These are phyloP conservation scores for Fraxinus xanthoxyloides DNA, from an alignment of 305 asterid genomes.

Conservation along the genomic window DNA sequence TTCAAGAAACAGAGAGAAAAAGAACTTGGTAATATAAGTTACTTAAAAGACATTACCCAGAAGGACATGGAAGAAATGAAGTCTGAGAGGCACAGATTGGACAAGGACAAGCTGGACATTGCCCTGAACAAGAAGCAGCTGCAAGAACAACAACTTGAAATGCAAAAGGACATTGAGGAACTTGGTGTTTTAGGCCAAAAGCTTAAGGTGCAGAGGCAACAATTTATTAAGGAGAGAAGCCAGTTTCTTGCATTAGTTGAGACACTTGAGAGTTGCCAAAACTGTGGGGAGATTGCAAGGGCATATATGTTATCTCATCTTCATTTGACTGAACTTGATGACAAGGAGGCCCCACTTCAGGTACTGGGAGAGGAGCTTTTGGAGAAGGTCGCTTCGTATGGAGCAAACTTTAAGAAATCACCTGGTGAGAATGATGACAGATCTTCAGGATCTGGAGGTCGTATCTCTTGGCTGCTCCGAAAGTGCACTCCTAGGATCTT, in stretches of 20 bases:
- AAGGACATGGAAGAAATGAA: constrained; percentile 49
- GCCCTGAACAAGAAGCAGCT: constrained; percentile 49
- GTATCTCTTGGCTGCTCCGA: constrained; percentile 56
- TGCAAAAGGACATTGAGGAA: constrained; percentile 75
- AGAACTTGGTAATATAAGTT: constrained; percentile 36
- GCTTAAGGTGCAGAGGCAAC: constrained; percentile 60
- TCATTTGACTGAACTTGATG: constrained; percentile 41
- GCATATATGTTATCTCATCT: constrained; percentile 51
- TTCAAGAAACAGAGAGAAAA: constrained; percentile 53
- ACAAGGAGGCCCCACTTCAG: constrained; percentile 43
- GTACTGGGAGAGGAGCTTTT: constrained; percentile 46
- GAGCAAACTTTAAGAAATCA: constrained; percentile 27
- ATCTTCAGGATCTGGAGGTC: constrained; percentile 53
- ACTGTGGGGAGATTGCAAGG: constrained; percentile 56
- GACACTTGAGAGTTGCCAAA: constrained; percentile 54
- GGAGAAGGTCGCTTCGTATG: constrained; percentile 52
- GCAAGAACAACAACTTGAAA: constrained; percentile 65
- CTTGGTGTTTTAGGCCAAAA: constrained; percentile 61
- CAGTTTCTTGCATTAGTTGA: constrained; percentile 56
- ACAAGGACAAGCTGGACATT: constrained; percentile 58
- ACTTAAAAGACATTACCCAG: constrained; percentile 43
- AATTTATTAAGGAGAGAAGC: constrained; percentile 53
- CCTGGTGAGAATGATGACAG: constrained; percentile 36
- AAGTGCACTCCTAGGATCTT: constrained; percentile 70
- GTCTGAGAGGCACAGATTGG: constrained; percentile 46